Percentiles rank a stretch among this genome's conserved stretches.
phyloP scores from a whole-genome alignment of 345 rosid species.

The Aurinia saxatilis region DNA sequence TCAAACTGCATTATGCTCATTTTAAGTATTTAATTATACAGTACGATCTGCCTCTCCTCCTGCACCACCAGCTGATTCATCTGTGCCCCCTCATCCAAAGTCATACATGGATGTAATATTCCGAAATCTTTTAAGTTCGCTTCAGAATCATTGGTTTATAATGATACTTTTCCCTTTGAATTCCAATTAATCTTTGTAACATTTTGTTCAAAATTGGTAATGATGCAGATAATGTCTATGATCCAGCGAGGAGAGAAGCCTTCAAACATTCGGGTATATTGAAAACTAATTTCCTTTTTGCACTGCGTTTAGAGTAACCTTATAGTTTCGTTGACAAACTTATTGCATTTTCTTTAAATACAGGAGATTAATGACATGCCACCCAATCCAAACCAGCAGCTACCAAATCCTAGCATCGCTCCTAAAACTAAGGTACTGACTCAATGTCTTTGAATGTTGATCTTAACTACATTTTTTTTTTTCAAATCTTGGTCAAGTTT shows the following conservation, averaged over 20 bases:
- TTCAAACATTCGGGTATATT: constrained; percentile 67
- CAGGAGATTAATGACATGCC: constrained; percentile 92
- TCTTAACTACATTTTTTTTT: background rate
- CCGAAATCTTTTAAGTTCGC: background rate
- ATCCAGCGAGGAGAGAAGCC: constrained; percentile 95
- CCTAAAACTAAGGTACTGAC: constrained; percentile 73
- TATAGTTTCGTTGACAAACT: background rate
- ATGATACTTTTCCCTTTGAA: background rate
- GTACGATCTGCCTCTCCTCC: constrained; percentile 78
- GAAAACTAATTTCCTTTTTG: background rate
- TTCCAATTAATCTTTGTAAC: background rate
- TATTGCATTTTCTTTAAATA: constrained; percentile 4
- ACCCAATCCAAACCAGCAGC: constrained; percentile 74
- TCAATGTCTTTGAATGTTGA: background rate
- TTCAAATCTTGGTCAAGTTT: background rate
- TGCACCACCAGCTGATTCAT: constrained; percentile 39
- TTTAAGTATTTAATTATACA: constrained; percentile 32
- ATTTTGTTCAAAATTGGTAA: background rate
- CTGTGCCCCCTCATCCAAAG: constrained; percentile 71
- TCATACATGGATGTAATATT: constrained; percentile 86
- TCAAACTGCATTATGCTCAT: background rate
- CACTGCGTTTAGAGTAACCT: background rate
- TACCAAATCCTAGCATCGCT: constrained; percentile 59
- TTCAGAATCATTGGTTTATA: background rate
- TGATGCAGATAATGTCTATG: constrained; percentile 83